Evolutionary conservation across 768 basidiomycete genomes (phyloP), one percentile per base, ranked within the genome.

Genomic region (Termitomyces sp.): DNA sequence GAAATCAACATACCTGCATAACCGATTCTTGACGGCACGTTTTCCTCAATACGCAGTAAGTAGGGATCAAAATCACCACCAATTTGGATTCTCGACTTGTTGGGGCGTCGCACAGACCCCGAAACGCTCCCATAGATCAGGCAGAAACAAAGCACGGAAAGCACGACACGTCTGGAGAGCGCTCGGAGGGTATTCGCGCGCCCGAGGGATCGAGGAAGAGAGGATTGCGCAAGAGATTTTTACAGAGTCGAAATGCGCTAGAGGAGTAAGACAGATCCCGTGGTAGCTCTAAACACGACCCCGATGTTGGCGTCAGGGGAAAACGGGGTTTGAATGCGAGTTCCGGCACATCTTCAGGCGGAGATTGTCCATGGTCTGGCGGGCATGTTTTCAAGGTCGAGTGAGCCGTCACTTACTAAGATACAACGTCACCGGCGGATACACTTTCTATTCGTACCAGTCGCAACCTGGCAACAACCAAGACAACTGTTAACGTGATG

Each of bases 1-100:
- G 0, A 7, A n/a, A 51, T 3, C 39, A 31, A 22, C 57, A 0
- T 51, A 77, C 78, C 82, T 67, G 65, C 83, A 86, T 24, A 85
- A 69, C 83, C 82, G 69, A 64, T 64, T 79, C 75, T 0, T 75
- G 67, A 65, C 84, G 83, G 83, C 83, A 83, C 48, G 75, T 77
- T 66, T 77, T 79, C 73, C 82, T 84, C 44, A 80, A 61, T 18
- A 72, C 81, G n/a, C n/a, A n/a, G n/a, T n/a, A n/a, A n/a, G n/a
- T n/a, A n/a, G n/a, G n/a, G n/a, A n/a, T n/a, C n/a, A n/a, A n/a
- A n/a, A n/a, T n/a, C n/a, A n/a, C n/a, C n/a, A n/a, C n/a, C n/a
- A n/a, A n/a, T n/a, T n/a, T n/a, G n/a, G n/a, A n/a, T n/a, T n/a
- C n/a, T n/a, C n/a, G n/a, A n/a, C n/a, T n/a, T n/a, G n/a, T n/a